Percentiles rank a stretch among this genome's conserved stretches.
These are phyloP conservation scores for Cladophialophora yegresii DNA, from an alignment of 2,329 filamentous ascomycete species.

Conservation along the genomic window DNA sequence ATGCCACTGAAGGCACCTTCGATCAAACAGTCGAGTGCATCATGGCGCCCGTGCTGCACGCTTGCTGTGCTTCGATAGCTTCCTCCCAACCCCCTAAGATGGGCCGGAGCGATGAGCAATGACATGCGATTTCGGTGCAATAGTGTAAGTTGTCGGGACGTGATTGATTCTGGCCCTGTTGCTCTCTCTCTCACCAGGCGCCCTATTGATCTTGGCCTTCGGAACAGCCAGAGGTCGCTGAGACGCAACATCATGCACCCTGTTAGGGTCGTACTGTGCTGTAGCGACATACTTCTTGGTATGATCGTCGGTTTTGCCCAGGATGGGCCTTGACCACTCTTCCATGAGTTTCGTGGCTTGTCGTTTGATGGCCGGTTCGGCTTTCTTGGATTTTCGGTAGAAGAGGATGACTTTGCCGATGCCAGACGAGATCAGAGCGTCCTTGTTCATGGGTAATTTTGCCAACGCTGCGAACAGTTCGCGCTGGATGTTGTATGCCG, in stretches of 20 bases:
- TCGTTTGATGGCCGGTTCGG: constrained; percentile 85
- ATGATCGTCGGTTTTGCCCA: constrained; percentile 92
- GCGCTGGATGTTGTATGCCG: constrained; percentile 95
- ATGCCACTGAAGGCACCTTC: not conserved
- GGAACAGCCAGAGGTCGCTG: constrained; percentile 51
- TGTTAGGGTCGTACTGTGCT: constrained; percentile 60
- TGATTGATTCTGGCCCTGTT: constrained; percentile 63
- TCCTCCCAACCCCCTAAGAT: not conserved
- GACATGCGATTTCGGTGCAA: constrained; percentile 52
- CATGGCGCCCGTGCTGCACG: constrained; percentile 2
- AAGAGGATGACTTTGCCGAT: constrained; percentile 96
- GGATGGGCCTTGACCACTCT: constrained; percentile 92
- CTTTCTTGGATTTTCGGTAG: constrained; percentile 92
- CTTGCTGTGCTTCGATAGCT: not conserved
- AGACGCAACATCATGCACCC: constrained; percentile 31
- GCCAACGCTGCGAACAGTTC: constrained; percentile 82
- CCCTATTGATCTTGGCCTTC: constrained; percentile 36
- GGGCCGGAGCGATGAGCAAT: not conserved
- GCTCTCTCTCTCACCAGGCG: constrained; percentile 35
- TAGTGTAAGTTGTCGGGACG: constrained; percentile 62
- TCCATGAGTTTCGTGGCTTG: constrained; percentile 89
- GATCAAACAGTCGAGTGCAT: not conserved
- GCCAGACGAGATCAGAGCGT: constrained; percentile 82
- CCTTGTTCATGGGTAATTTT: constrained; percentile 85
- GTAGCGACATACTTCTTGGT: constrained; percentile 71